These are phyloP conservation scores for Xylaria sp. DNA, from an alignment of 2,329 filamentous ascomycete genomes.

Conservation along the genomic window DNA sequence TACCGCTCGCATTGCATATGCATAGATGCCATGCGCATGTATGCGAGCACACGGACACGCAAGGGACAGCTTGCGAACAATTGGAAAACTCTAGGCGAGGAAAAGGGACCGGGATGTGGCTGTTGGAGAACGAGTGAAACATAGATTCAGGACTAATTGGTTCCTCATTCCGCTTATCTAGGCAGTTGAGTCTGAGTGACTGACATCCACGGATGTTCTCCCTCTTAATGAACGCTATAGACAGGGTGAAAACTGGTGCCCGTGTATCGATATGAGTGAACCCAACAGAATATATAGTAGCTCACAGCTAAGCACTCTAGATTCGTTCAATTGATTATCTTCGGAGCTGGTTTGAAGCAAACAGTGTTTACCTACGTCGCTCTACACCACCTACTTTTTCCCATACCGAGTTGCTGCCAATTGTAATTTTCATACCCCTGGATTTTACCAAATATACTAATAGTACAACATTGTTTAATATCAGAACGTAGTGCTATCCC, in stretches of 20 bases:
- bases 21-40: constrained; percentile 1
- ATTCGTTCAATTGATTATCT: not conserved
- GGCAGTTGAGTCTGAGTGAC: no score
- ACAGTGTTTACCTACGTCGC: not conserved
- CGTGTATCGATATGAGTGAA: not conserved
- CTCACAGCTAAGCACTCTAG: not conserved
- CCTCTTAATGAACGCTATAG: no score
- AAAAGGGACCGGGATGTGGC: not conserved
- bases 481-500: not conserved
- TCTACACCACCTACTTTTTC: constrained; percentile 4
- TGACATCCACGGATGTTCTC: no score
- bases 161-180: not conserved
- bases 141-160: not conserved
- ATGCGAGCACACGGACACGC: not conserved
- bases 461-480: constrained; percentile 19
- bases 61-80: not conserved
- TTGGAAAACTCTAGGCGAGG: not conserved
- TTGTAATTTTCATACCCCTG: not conserved
- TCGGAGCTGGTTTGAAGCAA: not conserved
- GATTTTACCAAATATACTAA: constrained; percentile 11
- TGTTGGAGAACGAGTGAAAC: not conserved
- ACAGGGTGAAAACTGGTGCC: not conserved
- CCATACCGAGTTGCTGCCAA: not conserved
- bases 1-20: not conserved
- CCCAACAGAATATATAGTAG: not conserved